These are phyloP conservation scores for Eragrostis tef DNA, from an alignment of 202 grass and related monocot genomes.

Conservation along the genomic window DNA sequence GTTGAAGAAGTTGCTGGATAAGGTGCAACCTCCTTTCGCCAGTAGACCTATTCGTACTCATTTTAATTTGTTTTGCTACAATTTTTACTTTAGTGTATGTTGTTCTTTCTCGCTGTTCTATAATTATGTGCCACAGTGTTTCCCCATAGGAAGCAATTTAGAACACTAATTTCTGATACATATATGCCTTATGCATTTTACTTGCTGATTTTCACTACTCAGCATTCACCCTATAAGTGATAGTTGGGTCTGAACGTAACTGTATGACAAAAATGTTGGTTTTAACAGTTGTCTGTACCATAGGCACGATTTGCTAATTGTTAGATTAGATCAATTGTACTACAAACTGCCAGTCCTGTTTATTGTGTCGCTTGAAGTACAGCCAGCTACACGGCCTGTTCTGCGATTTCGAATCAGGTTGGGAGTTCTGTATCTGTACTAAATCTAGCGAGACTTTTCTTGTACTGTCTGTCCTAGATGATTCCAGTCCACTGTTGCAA, in stretches of 20 bases:
- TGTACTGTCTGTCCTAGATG: not conserved
- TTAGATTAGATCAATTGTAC: not conserved
- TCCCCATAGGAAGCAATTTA: not conserved
- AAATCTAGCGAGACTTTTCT: not conserved
- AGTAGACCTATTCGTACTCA: not conserved
- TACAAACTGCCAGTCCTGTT: not conserved
- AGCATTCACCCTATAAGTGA: not conserved
- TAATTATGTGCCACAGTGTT: constrained; percentile 19
- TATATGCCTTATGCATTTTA: not conserved
- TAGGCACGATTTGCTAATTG: not conserved
- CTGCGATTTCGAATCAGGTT: not conserved
- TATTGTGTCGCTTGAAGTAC: not conserved
- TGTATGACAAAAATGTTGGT: not conserved
- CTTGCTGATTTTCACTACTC: not conserved
- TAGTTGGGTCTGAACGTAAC: not conserved
- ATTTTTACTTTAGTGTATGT: not conserved
- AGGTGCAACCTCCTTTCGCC: constrained; percentile 54
- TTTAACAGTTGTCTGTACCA: not conserved
- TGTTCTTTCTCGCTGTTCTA: constrained; percentile 20
- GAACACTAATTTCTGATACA: not conserved
- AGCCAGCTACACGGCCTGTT: not conserved
- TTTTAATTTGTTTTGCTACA: constrained; percentile 11
- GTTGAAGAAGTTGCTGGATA: constrained; percentile 69
- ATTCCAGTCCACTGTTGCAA: not conserved
- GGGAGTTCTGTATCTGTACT: not conserved